Evolutionary conservation across 208 protist species (phyloP).

Genomic region (Leishmania tropica): DNA sequence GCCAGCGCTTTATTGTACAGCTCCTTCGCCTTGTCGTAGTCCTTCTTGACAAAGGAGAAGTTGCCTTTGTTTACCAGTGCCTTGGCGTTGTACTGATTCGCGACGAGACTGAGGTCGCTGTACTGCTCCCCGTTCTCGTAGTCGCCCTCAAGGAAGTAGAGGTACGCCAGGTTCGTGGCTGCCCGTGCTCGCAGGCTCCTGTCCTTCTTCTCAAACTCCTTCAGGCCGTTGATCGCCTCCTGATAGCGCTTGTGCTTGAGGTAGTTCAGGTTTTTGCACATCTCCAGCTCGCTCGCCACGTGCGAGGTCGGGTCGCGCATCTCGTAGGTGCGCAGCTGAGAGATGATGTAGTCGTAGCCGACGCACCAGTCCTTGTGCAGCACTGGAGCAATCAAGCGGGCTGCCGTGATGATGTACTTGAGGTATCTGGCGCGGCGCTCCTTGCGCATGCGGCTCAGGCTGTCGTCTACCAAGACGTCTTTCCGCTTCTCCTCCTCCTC

Average conservation of each 20-base stretch:
- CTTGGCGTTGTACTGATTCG: slow-evolving; percentile 97
- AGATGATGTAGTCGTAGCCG: slow-evolving; percentile 96
- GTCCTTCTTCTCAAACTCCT: slow-evolving; percentile 97
- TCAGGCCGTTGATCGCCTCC: slow-evolving; percentile 93
- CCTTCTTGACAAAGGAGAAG: slow-evolving; percentile 88
- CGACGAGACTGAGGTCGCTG: slow-evolving; percentile 93
- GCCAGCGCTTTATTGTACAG: slow-evolving; percentile 95
- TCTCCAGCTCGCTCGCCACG: slow-evolving; percentile 95
- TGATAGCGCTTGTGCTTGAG: slow-evolving; percentile 94
- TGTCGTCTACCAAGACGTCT: slow-evolving; percentile 86
- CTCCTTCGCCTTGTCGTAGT: slow-evolving; percentile 92
- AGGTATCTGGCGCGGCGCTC: slow-evolving; percentile 78
- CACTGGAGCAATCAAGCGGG: slow-evolving; percentile 94
- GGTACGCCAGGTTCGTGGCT: slow-evolving; percentile 97
- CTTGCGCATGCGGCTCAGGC: slow-evolving; percentile 80
- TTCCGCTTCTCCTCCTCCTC: slow-evolving; percentile 87
- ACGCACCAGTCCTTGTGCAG: slow-evolving; percentile 93
- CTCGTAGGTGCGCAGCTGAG: slow-evolving; percentile 89
- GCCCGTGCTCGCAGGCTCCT: slow-evolving; percentile 87
- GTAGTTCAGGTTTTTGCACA: slow-evolving; percentile 95
- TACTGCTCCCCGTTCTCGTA: slow-evolving; percentile 96
- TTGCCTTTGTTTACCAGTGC: slow-evolving; percentile 98
- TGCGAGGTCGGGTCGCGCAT: slow-evolving; percentile 87
- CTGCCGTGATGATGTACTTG: slow-evolving; percentile 90
- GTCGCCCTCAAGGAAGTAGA: slow-evolving; percentile 98